Evolutionary conservation across 768 basidiomycete genomes (phyloP).

Genomic region (Amanita rubescens): DNA sequence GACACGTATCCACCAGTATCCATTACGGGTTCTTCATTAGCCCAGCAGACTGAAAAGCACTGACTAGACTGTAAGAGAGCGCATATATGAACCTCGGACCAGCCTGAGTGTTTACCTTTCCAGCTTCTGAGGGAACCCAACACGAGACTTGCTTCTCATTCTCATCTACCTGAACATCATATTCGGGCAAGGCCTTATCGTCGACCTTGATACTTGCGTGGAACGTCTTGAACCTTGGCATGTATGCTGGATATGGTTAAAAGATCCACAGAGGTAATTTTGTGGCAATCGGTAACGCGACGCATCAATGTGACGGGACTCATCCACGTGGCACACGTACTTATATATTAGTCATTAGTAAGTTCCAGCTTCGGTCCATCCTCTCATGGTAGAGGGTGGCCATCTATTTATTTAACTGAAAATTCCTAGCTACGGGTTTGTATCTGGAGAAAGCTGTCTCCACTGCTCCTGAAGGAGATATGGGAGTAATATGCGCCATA

Average conservation of each 20-base stretch:
- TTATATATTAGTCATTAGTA: no score
- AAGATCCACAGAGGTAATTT: background rate
- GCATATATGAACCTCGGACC: background rate
- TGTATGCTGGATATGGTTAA: background rate
- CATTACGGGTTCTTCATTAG: background rate
- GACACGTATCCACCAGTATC: background rate
- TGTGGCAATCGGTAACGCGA: no score
- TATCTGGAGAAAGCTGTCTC: no score
- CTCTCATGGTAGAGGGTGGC: no score
- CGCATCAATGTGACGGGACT: no score
- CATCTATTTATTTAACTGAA: no score
- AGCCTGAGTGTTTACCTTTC: conserved; percentile 3
- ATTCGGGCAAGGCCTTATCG: background rate
- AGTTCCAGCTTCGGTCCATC: no score
- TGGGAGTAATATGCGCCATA: no score
- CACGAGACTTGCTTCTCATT: conserved; percentile 7
- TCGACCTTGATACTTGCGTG: background rate
- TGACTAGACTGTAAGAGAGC: background rate
- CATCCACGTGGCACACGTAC: no score
- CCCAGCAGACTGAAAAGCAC: conserved; percentile 5
- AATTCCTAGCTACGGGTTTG: no score
- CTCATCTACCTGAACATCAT: conserved; percentile 1
- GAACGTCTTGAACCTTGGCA: conserved; percentile 1
- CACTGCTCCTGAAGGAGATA: no score
- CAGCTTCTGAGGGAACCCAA: conserved; percentile 13